These are phyloP conservation scores for Cladosporium halotolerans DNA, from an alignment of 2,329 filamentous ascomycete species.

Conservation along the genomic window DNA sequence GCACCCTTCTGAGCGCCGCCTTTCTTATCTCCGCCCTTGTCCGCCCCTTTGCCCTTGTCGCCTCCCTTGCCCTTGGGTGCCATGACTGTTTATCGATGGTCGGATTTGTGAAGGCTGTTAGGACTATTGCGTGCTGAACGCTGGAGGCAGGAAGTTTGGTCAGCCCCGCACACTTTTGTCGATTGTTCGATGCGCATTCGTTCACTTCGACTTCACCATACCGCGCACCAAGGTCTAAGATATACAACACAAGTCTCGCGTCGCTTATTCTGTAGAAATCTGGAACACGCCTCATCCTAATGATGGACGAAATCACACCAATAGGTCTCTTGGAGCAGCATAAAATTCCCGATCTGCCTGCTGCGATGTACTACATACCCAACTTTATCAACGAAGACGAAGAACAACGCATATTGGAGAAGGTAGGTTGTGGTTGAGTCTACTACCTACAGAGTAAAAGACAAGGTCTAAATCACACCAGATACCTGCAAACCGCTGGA, in stretches of 20 bases:
- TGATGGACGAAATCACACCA: too few relatives aligned
- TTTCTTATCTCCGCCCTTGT: conserved; percentile 24
- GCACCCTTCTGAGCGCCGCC: conserved; percentile 48
- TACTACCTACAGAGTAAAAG: background rate
- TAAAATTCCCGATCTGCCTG: conserved; percentile 44
- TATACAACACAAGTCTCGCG: too few relatives aligned
- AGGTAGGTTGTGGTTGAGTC: conserved; percentile 46
- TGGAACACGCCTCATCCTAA: too few relatives aligned
- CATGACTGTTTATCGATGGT: conserved; percentile 16
- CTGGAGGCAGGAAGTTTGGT: background rate
- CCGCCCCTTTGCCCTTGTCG: conserved; percentile 26
- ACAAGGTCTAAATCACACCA: conserved; percentile 16
- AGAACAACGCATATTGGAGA: conserved; percentile 63
- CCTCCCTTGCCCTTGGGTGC: conserved; percentile 31
- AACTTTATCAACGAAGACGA: conserved; percentile 75
- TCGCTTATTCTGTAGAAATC: too few relatives aligned
- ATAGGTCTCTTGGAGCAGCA: background rate
- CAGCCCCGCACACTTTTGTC: background rate
- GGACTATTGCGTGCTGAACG: background rate
- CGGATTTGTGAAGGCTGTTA: background rate
- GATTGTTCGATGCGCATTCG: background rate
- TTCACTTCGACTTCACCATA: background rate
- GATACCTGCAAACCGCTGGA: conserved; percentile 62
- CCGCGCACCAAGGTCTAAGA: background rate
- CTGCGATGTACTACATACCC: conserved; percentile 73